Base-by-base conservation (phyloP, 129 eudicot species). In the Tagetes erecta region DNA sequence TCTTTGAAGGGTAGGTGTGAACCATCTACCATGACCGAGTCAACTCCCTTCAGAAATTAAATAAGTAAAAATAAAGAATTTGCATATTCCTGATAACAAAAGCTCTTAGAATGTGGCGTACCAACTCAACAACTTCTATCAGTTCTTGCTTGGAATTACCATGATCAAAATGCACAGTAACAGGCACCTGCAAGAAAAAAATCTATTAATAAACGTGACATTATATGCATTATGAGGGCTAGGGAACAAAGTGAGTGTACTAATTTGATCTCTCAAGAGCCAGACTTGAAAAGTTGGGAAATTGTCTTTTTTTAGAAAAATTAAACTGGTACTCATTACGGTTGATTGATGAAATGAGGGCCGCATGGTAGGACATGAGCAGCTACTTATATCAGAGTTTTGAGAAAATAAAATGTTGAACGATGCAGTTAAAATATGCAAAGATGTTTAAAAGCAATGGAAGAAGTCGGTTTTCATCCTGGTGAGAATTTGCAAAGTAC, bases 141-240 rank as follows among this genome's bases (percentile, higher is more conserved):
- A 95, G 67, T 77, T 95, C 94, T 85, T 82, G 80, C 79, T 91
- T 95, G 67, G 94, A 88, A 84, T 80, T 82, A 65, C 99, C 99
- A 80, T 95, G 99, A 84, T 95, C 99, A 78, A 86, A 95, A 84
- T 95, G 97, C 65, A 95, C 90, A 0, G 95, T 95, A n/a, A 95
- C 76, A 37, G 99, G 99, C 58, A 95, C 99, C 99, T 95, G 88
- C 57, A 67, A 36, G 52, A 67, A 56, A 59, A 35, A 42, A 7
- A 38, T 2, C 44, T 13, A 44, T 69, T 58, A 59, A 14, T 56
- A 8, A 49, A 64, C n/a, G 57, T 49, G 11, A 30, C 3, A 20
- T 6, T 36, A 51, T 69, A 34, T 14, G 36, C 64, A 70, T 35
- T 51, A 35, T 70, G 64, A 37, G 49, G 36, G 47, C 37, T 51